A percentile compares a stretch with the other conserved stretches of the same genome.
Evolutionary conservation across 352 stramenopile genomes (phyloP).

Genomic region (Phytopythium delawarense): DNA sequence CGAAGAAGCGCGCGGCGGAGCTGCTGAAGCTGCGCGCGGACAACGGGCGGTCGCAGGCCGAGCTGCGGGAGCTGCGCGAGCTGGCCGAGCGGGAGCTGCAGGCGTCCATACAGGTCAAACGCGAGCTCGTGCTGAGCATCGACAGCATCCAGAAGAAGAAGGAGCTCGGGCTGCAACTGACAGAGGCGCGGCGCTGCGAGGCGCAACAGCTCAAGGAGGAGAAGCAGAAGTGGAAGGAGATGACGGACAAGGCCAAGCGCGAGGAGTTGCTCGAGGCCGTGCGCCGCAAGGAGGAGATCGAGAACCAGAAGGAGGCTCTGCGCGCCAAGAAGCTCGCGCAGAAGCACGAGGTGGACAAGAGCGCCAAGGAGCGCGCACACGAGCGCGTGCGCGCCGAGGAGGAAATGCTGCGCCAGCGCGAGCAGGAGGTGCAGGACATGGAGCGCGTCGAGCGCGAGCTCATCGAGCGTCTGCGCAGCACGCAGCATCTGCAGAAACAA

Average conservation of each 20-base stretch:
- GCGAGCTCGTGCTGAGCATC: constrained; percentile 71
- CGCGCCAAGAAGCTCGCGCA: constrained; percentile 62
- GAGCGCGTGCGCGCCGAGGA: constrained; percentile 69
- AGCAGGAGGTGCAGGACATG: constrained; percentile 77
- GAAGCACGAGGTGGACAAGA: constrained; percentile 70
- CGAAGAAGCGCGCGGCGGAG: constrained; percentile 60
- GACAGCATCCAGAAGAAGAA: constrained; percentile 82
- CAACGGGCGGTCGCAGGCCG: constrained; percentile 55
- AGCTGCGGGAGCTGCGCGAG: constrained; percentile 55
- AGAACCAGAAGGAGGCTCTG: constrained; percentile 61
- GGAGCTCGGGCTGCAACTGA: constrained; percentile 64
- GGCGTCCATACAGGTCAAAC: constrained; percentile 64
- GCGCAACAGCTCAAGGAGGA: constrained; percentile 79
- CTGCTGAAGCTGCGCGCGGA: constrained; percentile 63
- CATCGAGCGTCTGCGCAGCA: constrained; percentile 79
- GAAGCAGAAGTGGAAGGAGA: constrained; percentile 74
- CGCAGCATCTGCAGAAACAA: constrained; percentile 82
- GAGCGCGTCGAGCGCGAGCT: constrained; percentile 76
- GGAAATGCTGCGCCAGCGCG: constrained; percentile 47
- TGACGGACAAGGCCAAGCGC: constrained; percentile 58
- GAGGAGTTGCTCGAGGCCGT: constrained; percentile 64
- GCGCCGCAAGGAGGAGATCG: constrained; percentile 65
- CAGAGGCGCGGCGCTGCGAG: constrained; percentile 54
- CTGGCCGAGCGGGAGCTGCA: constrained; percentile 62
- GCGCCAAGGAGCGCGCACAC: constrained; percentile 50